phyloP scores from a whole-genome alignment of 2,329 filamentous ascomycete genomes.

The Cladophialophora chaetospira region DNA sequence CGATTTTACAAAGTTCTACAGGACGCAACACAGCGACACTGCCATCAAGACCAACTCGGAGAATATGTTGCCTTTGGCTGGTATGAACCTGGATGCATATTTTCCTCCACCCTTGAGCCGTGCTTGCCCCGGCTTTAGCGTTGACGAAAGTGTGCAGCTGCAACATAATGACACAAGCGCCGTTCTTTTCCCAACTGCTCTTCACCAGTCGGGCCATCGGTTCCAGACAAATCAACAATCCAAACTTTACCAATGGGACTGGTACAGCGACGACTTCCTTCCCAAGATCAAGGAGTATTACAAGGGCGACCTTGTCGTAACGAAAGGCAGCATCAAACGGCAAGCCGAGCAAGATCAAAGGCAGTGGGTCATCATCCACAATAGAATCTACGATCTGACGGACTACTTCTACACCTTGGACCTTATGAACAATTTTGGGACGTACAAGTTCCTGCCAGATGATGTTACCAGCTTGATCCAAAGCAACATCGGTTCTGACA shows the following conservation, averaged over 20 bases:
- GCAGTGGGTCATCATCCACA: conserved; percentile 77
- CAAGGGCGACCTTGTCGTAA: conserved; percentile 81
- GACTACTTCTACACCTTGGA: conserved; percentile 83
- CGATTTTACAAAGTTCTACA: conserved; percentile 88
- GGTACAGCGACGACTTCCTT: conserved; percentile 75
- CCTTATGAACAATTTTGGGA: conserved; percentile 53
- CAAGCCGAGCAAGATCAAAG: conserved; percentile 69
- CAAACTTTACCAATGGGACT: conserved; percentile 63
- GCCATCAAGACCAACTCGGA: conserved; percentile 59
- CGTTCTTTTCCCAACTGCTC: conserved; percentile 54
- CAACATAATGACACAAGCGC: conserved; percentile 67
- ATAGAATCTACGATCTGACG: conserved; percentile 82
- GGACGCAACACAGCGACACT: conserved; percentile 76
- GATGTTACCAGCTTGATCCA: conserved; percentile 69
- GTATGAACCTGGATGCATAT: conserved; percentile 78
- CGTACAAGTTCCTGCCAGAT: conserved; percentile 72
- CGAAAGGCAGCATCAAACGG: conserved; percentile 58
- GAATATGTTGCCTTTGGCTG: conserved; percentile 76
- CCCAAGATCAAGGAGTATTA: conserved; percentile 83
- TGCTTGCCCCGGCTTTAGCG: conserved; percentile 74
- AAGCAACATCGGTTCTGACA: conserved; percentile 75
- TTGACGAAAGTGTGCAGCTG: conserved; percentile 52
- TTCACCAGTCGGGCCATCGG: conserved; percentile 70
- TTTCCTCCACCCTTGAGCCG: conserved; percentile 76
- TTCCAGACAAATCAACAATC: conserved; percentile 59